Evolutionary conservation across 441 rosid genomes (phyloP), one percentile per base, ranked within the genome.

Genomic region (Oxalis stricta): DNA sequence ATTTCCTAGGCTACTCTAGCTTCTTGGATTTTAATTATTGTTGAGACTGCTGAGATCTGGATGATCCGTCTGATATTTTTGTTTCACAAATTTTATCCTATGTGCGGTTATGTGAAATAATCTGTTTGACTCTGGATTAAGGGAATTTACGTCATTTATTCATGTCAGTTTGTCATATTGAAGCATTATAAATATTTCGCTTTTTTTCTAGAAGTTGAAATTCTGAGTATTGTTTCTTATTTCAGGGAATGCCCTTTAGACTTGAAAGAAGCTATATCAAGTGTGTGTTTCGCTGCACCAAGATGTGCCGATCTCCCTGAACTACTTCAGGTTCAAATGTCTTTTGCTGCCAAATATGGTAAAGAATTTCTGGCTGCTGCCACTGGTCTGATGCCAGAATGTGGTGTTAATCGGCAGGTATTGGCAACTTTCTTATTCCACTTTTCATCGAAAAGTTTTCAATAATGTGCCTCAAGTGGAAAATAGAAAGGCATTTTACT

Each of bases 401-500:
- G 88, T 63, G 95, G 96, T 36, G 96, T 91, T 44, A 86, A 86
- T 53, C 85, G 95, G 53, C 91, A 81, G 96, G 96, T 85, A 15
- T 23, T 35, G 35, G 45, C 30, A 56, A 30, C 36, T 44, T 33
- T 10, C 35, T 38, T 35, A 21, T 38, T 10, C 0, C n/a, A n/a
- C n/a, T n/a, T n/a, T n/a, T n/a, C n/a, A n/a, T n/a, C n/a, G n/a
- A n/a, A n/a, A 14, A 18, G 14, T 29, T 32, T 13, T 47, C 20
- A 29, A 15, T n/a, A 23, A 7, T 23, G 28, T 58, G 23, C 4
- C 32, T 41, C 34, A 24, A 17, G 16, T n/a, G 30, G 44, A n/a
- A n/a, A n/a, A n/a, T n/a, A n/a, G n/a, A n/a, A n/a, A n/a, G n/a
- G n/a, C n/a, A n/a, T n/a, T n/a, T n/a, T n/a, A n/a, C n/a, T n/a